Evolutionary conservation across 495 filamentous ascomycete genomes (phyloP).

Genomic region (Clavariopsis aquatica): DNA sequence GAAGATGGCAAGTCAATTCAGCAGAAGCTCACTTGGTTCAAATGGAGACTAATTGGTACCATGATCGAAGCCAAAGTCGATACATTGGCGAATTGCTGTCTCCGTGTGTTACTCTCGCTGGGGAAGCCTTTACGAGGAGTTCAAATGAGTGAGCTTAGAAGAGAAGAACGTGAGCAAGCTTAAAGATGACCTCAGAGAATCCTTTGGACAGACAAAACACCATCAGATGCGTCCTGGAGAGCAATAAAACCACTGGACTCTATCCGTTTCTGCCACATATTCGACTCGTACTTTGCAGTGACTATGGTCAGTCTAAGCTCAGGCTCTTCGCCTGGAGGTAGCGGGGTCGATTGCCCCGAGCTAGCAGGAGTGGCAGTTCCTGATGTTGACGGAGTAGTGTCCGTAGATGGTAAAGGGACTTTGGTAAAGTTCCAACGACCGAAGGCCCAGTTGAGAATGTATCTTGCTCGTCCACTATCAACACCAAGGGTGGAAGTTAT

Average conservation of each 20-base stretch:
- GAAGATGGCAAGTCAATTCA: too few relatives aligned
- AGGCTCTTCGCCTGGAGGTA: slow-evolving; percentile 44
- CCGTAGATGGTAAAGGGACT: slow-evolving; percentile 46
- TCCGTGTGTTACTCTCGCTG: too few relatives aligned
- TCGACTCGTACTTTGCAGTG: slow-evolving; percentile 78
- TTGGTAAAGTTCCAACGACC: slow-evolving; percentile 86
- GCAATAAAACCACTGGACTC: slow-evolving; percentile 29
- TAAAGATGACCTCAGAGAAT: slow-evolving; percentile 7
- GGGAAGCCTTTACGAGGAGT: too few relatives aligned
- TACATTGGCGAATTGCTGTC: too few relatives aligned
- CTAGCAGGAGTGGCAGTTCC: slow-evolving; percentile 42
- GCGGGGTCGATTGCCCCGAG: slow-evolving; percentile 39
- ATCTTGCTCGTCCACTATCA: slow-evolving; percentile 48
- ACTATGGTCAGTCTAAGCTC: slow-evolving; percentile 80
- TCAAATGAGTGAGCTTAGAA: too few relatives aligned
- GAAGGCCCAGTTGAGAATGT: slow-evolving; percentile 98
- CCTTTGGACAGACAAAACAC: slow-evolving; percentile 28
- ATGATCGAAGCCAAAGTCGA: too few relatives aligned
- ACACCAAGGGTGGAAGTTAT: slow-evolving; percentile 17
- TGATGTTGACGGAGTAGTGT: slow-evolving; percentile 34
- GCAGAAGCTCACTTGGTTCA: too few relatives aligned
- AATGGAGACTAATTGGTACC: too few relatives aligned
- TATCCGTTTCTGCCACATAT: slow-evolving; percentile 72
- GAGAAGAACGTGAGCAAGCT: not conserved
- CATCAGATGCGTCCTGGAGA: slow-evolving; percentile 21